Percentiles rank a stretch among this genome's conserved stretches.
These are phyloP conservation scores for Tetrapisispora iriomotensis DNA, from an alignment of 805 yeast species.

Conservation along the genomic window DNA sequence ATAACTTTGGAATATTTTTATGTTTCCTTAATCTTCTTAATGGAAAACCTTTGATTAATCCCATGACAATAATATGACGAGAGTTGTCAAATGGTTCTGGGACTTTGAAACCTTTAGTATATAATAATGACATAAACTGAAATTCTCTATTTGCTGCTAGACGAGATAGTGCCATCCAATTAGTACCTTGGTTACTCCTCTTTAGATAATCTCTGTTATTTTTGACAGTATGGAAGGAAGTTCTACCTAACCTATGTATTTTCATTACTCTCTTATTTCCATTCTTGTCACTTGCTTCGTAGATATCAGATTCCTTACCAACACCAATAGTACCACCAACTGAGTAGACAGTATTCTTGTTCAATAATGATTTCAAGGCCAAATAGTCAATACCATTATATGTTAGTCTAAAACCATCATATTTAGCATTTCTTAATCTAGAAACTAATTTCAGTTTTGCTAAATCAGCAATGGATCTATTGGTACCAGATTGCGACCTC, in stretches of 20 bases:
- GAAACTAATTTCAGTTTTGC: conserved; percentile 79
- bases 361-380: conserved; percentile 77
- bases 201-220: conserved; percentile 86
- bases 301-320: conserved; percentile 95
- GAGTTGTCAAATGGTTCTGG: conserved; percentile 86
- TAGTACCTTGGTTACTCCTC: conserved; percentile 52
- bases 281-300: conserved; percentile 58
- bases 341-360: conserved; percentile 61
- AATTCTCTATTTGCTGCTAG: conserved; percentile 90
- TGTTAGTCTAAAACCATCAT: conserved; percentile 88
- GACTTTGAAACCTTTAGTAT: conserved; percentile 68
- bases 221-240: conserved; percentile 85
- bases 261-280: conserved; percentile 71
- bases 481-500: conserved; percentile 65
- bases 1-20: conserved; percentile 56
- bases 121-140: conserved; percentile 71
- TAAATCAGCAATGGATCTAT: conserved; percentile 68
- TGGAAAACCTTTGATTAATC: conserved; percentile 78
- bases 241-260: conserved; percentile 88
- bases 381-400: conserved; percentile 87
- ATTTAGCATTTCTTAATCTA: conserved; percentile 77
- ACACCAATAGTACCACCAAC: conserved; percentile 88
- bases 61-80: conserved; percentile 90
- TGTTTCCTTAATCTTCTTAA: conserved; percentile 77
- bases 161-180: conserved; percentile 88